These are phyloP conservation scores for Chrysosporium keratinophilum DNA, from an alignment of 2,329 filamentous ascomycete genomes.

Conservation along the genomic window DNA sequence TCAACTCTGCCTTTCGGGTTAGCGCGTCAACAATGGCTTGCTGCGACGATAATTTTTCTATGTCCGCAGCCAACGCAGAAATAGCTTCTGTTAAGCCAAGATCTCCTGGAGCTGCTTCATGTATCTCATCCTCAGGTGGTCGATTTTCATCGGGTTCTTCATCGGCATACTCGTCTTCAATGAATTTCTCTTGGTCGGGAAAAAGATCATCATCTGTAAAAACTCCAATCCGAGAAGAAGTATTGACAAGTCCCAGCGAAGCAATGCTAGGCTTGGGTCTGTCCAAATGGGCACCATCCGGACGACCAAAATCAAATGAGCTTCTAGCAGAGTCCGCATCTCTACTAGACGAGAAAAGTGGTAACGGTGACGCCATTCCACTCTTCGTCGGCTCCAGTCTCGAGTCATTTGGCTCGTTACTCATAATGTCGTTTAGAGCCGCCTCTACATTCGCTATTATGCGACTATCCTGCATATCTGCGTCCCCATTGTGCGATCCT, in stretches of 20 bases:
- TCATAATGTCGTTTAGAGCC: constrained; percentile 85
- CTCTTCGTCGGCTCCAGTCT: constrained; percentile 24
- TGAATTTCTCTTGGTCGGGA: constrained; percentile 64
- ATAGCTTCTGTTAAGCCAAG: constrained; percentile 90
- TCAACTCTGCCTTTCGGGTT: constrained; percentile 87
- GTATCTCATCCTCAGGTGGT: constrained; percentile 68
- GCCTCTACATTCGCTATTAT: constrained; percentile 90
- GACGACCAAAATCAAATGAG: constrained; percentile 49
- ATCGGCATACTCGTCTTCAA: constrained; percentile 77
- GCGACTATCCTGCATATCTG: constrained; percentile 55
- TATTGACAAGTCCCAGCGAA: constrained; percentile 80
- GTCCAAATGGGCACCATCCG: constrained; percentile 34
- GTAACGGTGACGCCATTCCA: constrained; percentile 30
- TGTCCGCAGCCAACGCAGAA: constrained; percentile 73
- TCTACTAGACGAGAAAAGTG: constrained; percentile 43
- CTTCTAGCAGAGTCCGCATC: constrained; percentile 53
- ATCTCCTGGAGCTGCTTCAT: constrained; percentile 89
- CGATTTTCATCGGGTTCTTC: constrained; percentile 47
- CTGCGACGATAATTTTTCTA: constrained; percentile 77
- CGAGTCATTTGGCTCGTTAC: constrained; percentile 64
- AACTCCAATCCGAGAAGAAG: constrained; percentile 76
- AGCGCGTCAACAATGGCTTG: constrained; percentile 85
- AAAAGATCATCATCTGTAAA: constrained; percentile 92
- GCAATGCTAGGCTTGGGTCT: constrained; percentile 73
- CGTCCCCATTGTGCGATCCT: constrained; percentile 48